Evolutionary conservation across 345 rosid species (phyloP).

Genomic region (Orychophragmus violaceus): DNA sequence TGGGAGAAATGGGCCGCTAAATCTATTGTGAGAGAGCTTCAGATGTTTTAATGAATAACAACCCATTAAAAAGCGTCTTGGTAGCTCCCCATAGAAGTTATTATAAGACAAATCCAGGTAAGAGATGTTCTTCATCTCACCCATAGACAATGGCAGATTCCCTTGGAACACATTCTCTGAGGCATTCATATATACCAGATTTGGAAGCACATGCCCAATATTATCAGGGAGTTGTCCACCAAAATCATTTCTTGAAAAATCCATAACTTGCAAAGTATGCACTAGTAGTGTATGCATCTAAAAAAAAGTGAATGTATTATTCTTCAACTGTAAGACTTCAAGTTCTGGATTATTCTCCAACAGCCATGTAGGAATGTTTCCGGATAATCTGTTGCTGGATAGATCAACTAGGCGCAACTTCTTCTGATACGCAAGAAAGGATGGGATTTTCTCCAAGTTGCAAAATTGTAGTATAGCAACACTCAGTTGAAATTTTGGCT

Average conservation of each 20-base stretch:
- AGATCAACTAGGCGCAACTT: slow-evolving; percentile 8
- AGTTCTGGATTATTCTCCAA: slow-evolving; percentile 6
- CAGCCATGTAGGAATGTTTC: slow-evolving; percentile 6
- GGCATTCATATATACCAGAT: neutral
- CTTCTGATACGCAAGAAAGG: slow-evolving; percentile 11
- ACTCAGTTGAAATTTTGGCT: slow-evolving; percentile 3
- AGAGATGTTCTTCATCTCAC: neutral
- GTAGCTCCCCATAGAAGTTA: neutral
- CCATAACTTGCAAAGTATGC: no score
- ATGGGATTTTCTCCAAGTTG: slow-evolving; percentile 5
- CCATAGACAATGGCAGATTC: neutral
- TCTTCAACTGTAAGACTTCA: neutral
- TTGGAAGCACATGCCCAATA: slow-evolving; percentile 9
- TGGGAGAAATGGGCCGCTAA: neutral
- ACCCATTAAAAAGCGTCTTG: neutral
- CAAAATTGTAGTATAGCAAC: neutral
- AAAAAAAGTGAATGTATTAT: neutral
- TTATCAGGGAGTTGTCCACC: no score
- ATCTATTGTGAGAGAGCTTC: slow-evolving; percentile 6
- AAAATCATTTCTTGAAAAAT: no score
- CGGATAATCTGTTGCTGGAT: neutral
- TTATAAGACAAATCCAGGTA: slow-evolving; percentile 6
- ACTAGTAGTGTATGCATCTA: no score
- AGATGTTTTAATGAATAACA: neutral
- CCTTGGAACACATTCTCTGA: neutral